Evolutionary conservation across 345 rosid genomes (phyloP), one percentile per base, ranked within the genome.

Genomic region (Physaria fendleri): DNA sequence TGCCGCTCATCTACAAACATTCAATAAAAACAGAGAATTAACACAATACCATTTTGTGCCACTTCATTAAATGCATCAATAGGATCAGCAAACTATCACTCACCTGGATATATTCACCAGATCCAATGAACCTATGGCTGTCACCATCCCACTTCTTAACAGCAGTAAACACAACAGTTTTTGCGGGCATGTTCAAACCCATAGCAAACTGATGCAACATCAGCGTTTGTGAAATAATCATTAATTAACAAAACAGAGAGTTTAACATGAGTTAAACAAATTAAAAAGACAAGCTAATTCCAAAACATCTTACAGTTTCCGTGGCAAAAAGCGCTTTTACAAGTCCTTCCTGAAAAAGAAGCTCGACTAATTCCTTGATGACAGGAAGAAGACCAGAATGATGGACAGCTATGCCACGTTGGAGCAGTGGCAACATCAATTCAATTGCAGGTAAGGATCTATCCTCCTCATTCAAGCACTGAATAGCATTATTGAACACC

Each of bases 121-220:
- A 89, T 42, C 97, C 96, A 56, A 89, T 89, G 73, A 67, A 81
- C 18, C 96, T 94, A 77, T 93, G 95, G 78, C 92, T 87, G 73
- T 89, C 97, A 64, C 97, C 97, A 78, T 93, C 99, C 94, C 94
- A 87, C 85, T 93, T 93, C 82, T 79, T 89, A 59, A 89, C 90
- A 58, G 95, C 72, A 67, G 95, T 89, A 58, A 93, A 93, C 39
- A 93, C 90, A 52, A 93, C 99, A 56, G 99, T 93, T 75, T 93
- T 93, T 62, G 97, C 99, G 18, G 95, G 99, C 99, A 93, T 93
- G 74, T 93, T 93, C 70, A 89, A 82, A 48, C 99, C 99, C 99
- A 93, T 93, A 42, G 99, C 97, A 79, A 93, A 93, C 97, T 93
- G 86, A 44, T 51, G 74, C 34, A 76, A 45, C 40, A 6, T 45